phyloP scores from a whole-genome alignment of 495 filamentous ascomycete species.

The Neurospora sp. region DNA sequence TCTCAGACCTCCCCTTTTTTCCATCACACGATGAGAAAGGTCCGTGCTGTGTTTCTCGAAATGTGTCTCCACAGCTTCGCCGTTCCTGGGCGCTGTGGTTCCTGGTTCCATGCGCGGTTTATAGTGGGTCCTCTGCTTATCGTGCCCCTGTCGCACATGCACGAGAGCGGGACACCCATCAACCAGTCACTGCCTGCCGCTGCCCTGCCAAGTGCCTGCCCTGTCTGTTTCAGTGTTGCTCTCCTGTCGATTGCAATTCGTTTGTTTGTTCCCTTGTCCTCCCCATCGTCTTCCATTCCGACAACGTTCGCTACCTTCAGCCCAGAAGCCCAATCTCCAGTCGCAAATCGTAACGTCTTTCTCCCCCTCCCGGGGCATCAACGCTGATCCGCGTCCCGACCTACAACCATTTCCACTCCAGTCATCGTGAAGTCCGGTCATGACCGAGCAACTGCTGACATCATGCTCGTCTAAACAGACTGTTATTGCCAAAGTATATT shows the following conservation, averaged over 20 bases:
- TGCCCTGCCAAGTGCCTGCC: not conserved
- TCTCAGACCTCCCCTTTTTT: not conserved
- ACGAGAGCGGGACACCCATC: not conserved
- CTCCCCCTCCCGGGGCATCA: not conserved
- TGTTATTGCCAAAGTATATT: not conserved
- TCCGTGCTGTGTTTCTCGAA: not conserved
- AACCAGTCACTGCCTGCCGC: not conserved
- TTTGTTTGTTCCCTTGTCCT: not conserved
- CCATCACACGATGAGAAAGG: not conserved
- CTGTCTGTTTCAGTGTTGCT: not conserved
- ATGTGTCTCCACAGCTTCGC: not conserved
- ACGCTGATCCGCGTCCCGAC: not conserved
- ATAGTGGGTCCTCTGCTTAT: not conserved
- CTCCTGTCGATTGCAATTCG: conserved; percentile 1
- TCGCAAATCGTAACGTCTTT: not conserved
- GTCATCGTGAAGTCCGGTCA: too few relatives aligned
- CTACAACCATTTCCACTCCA: too few relatives aligned
- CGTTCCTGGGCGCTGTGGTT: not conserved
- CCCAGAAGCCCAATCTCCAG: not conserved
- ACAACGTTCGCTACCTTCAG: not conserved
- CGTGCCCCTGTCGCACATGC: not conserved
- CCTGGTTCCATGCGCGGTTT: not conserved
- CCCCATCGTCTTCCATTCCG: not conserved
- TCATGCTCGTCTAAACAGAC: not conserved
- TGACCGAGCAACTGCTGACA: not conserved